phyloP scores from a whole-genome alignment of 441 rosid genomes.

The Gossypium davidsonii region DNA sequence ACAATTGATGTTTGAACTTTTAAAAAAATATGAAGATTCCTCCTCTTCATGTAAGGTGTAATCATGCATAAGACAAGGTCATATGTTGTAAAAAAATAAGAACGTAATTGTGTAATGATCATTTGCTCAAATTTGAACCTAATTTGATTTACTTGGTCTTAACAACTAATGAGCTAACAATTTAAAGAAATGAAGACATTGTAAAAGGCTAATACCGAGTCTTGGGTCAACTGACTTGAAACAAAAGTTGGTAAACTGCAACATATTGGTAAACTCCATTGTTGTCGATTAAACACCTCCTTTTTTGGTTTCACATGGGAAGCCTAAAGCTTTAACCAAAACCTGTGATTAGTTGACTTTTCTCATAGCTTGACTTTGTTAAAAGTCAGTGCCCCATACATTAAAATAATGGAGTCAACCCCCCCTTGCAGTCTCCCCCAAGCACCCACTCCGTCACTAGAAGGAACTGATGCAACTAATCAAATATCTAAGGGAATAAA shows the following conservation, averaged over 20 bases:
- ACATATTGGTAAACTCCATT: neutral
- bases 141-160: neutral
- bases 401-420: neutral
- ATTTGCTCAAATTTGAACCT: no score
- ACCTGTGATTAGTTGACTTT: conserved; percentile 7
- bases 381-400: neutral
- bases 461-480: conserved; percentile 1
- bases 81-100: neutral
- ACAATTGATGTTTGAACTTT: neutral
- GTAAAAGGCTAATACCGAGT: neutral
- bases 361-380: neutral
- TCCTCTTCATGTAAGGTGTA: no score
- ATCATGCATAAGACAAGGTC: neutral
- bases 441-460: neutral
- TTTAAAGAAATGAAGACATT: neutral
- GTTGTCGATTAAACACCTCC: neutral
- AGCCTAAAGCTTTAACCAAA: neutral
- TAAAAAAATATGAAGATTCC: neutral
- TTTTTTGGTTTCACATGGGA: neutral
- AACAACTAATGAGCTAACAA: neutral
- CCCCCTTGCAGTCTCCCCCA: neutral
- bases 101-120: no score
- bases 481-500: neutral
- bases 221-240: neutral
- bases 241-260: neutral